Evolutionary conservation across 306 rosid genomes (phyloP).

Genomic region (Rosa multiflora): DNA sequence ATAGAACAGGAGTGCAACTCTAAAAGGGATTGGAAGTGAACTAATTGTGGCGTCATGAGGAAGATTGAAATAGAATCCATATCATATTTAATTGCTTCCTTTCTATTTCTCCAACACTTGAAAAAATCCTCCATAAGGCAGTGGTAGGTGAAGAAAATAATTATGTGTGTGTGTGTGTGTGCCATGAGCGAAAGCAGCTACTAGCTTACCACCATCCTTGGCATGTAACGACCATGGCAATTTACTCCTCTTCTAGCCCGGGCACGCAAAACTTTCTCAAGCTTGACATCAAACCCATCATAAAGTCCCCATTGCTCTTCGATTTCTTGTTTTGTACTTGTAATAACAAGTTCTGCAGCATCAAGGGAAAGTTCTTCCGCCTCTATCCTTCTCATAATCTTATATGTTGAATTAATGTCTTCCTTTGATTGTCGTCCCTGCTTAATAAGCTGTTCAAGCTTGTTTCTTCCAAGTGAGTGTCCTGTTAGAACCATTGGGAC

Average conservation of each 20-base stretch:
- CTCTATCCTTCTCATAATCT: slow-evolving; percentile 89
- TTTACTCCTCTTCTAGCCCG: slow-evolving; percentile 81
- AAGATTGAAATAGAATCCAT: neutral
- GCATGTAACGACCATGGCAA: slow-evolving; percentile 88
- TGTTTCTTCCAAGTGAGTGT: slow-evolving; percentile 89
- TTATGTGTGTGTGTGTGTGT: no score
- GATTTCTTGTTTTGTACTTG: slow-evolving; percentile 90
- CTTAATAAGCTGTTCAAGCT: slow-evolving; percentile 89
- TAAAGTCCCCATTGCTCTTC: slow-evolving; percentile 97
- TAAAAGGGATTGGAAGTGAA: neutral
- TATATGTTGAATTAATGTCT: slow-evolving; percentile 83
- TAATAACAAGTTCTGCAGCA: slow-evolving; percentile 88
- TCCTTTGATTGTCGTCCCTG: slow-evolving; percentile 90
- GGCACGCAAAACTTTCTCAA: slow-evolving; percentile 84
- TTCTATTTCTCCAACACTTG: neutral
- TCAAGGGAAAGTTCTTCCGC: slow-evolving; percentile 88
- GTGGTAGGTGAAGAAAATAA: neutral
- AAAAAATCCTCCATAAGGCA: neutral
- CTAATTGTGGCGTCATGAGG: neutral
- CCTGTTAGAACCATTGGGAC: slow-evolving; percentile 93
- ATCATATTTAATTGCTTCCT: neutral
- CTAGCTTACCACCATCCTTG: slow-evolving; percentile 85
- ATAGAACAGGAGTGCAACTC: neutral
- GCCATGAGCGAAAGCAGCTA: no score
- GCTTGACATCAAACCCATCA: slow-evolving; percentile 89